Base-by-base conservation (phyloP, 2,329 filamentous ascomycete species). In the Magnaporthiopsis poae region DNA sequence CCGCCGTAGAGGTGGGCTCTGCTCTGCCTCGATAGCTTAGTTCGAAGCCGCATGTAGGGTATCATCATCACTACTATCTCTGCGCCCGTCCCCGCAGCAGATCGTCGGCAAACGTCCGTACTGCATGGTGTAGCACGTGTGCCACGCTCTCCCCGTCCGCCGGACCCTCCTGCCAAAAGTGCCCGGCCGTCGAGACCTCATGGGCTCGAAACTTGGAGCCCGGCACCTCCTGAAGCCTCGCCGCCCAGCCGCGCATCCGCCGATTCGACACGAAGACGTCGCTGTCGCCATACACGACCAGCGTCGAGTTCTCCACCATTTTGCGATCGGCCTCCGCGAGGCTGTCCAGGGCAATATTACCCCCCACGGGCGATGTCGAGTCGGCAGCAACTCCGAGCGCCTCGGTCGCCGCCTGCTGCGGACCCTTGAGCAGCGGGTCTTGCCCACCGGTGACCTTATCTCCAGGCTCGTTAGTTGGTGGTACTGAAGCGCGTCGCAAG, bases 241-340 rank as follows among this genome's bases (percentile, higher is more conserved):
- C 77, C 5, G 68, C 63, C 93, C 93, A 96, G 0, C 80, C 77
- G 13, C 84, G 82, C 70, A 93, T 79, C 74, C 86, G 90, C 67
- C 81, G 83, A 3, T 80, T 80, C 0, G 87, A 84, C 1, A 90
- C 88, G 70, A 97, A 96, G 0, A 82, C 77, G 75, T 98, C 93
- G 4, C 84, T 80, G 64, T 88, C 86, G 1, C 93, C 94, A 72
- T 88, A 96, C 0, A 96, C 76, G 0, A 86, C 87, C 46, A 96
- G 75, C 0, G 89, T 89, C 0, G 82, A 81, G 71, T 88, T 82
- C 1, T 77, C 74, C 1, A 85, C 76, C 63, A 90, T 78, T 72
- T 89, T 87, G 65, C 78, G 76, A 66, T 88, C 84, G 1, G 80
- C 79, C 11, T 65, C 64, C 5, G 60, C 33, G 4, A 65, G 33